A percentile compares a stretch with the other conserved stretches of the same genome.
Conservation (phyloP, 2,329 filamentous ascomycete genomes). For the Rutstroemia sp. region DNA sequence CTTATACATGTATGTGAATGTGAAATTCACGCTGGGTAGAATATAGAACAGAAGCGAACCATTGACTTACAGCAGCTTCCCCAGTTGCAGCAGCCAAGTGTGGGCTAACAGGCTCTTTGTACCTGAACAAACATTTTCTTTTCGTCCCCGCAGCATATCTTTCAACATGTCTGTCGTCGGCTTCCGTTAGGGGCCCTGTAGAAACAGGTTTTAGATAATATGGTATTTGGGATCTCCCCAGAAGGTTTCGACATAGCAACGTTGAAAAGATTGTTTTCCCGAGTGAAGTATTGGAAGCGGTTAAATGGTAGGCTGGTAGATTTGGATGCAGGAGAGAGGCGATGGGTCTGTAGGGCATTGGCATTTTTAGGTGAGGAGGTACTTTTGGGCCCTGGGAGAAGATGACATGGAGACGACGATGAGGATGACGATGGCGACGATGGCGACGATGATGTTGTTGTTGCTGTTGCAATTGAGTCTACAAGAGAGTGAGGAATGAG, state of each 20-base stretch:
- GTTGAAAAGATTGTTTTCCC: constrained; percentile 10
- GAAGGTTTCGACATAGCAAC: constrained; percentile 2
- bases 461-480: no score
- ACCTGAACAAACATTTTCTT: constrained; percentile 62
- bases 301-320: constrained; percentile 3
- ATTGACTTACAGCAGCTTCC: constrained; percentile 6
- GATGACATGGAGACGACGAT: neutral
- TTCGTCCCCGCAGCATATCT: constrained; percentile 45
- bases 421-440: neutral
- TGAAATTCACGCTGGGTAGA: neutral
- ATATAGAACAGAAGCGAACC: neutral
- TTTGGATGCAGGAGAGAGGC: constrained; percentile 1
- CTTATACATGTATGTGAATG: no score
- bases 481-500: no score
- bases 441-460: no score
- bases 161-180: constrained; percentile 58
- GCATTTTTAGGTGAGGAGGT: neutral
- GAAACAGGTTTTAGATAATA: constrained; percentile 74
- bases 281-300: constrained; percentile 4
- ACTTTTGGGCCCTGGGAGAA: neutral
- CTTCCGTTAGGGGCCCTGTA: constrained; percentile 62
- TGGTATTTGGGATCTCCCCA: neutral
- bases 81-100: constrained; percentile 55
- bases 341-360: neutral
- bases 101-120: constrained; percentile 67